These are phyloP conservation scores for Grammothele lineata DNA, from an alignment of 768 basidiomycete genomes.

Conservation along the genomic window DNA sequence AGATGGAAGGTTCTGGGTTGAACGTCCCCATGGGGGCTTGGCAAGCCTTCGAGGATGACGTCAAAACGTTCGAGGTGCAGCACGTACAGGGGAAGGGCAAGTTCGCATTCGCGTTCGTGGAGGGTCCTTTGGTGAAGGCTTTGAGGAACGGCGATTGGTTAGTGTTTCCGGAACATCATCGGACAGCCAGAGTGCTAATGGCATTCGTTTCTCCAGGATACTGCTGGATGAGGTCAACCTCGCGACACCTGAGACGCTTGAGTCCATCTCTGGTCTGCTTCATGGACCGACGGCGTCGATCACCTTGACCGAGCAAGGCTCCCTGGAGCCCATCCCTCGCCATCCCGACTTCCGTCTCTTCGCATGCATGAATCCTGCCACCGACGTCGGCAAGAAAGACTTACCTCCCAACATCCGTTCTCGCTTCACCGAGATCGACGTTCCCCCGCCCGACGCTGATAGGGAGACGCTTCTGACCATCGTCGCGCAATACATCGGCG, in stretches of 20 bases:
- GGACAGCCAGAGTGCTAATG: neutral
- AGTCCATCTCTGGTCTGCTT: conserved; percentile 85
- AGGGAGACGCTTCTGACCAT: conserved; percentile 85
- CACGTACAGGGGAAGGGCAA: conserved; percentile 86
- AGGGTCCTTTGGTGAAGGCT: conserved; percentile 93
- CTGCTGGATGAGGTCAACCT: conserved; percentile 96
- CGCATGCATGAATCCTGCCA: conserved; percentile 99
- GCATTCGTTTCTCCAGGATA: conserved; percentile 57
- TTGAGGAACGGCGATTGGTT: conserved; percentile 88
- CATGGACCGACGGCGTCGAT: conserved; percentile 85
- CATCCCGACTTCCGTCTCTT: conserved; percentile 96
- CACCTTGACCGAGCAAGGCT: conserved; percentile 89
- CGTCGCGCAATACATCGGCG: conserved; percentile 85
- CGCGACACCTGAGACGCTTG: conserved; percentile 90
- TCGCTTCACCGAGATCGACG: conserved; percentile 93
- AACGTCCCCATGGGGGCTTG: conserved; percentile 52
- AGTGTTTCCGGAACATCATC: conserved; percentile 22
- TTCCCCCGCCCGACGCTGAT: conserved; percentile 90
- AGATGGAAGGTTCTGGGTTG: conserved; percentile 43
- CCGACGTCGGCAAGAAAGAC: conserved; percentile 97
- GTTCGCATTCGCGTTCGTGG: conserved; percentile 92
- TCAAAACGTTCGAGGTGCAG: conserved; percentile 82
- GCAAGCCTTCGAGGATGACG: conserved; percentile 60
- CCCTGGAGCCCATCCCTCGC: conserved; percentile 82
- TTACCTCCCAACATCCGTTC: conserved; percentile 86